Evolutionary conservation across 2,329 filamentous ascomycete species (phyloP).

Genomic region (Leptodontidium sp.): DNA sequence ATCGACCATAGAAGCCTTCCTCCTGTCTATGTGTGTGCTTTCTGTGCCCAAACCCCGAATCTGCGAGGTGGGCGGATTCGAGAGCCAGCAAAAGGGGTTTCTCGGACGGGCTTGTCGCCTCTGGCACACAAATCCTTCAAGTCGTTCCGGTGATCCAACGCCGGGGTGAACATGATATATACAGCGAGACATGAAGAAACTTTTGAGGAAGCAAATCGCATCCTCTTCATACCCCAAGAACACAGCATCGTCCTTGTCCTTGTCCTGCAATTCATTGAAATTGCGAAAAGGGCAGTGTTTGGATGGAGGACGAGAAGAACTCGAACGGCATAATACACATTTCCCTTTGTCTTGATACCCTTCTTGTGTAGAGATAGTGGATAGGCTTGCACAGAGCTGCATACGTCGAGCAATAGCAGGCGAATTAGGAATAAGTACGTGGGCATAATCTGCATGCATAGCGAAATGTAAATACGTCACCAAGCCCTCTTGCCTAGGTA

Average conservation of each 20-base stretch:
- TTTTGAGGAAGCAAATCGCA: background rate
- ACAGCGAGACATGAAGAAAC: background rate
- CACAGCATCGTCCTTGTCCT: background rate
- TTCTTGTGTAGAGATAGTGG: constrained; percentile 33
- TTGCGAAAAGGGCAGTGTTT: background rate
- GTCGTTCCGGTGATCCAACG: constrained; percentile 50
- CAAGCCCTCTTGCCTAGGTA: background rate
- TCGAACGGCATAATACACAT: constrained; percentile 15
- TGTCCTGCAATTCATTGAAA: background rate
- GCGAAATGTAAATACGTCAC: constrained; percentile 22
- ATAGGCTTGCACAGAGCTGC: constrained; percentile 21
- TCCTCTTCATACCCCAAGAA: background rate
- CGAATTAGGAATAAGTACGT: constrained; percentile 24
- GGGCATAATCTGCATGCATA: constrained; percentile 25
- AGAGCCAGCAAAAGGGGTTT: constrained; percentile 44
- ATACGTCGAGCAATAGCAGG: constrained; percentile 22
- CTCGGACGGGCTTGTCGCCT: constrained; percentile 49
- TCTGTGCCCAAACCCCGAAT: constrained; percentile 67
- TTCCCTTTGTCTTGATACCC: constrained; percentile 37
- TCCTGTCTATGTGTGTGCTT: constrained; percentile 69
- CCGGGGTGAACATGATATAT: background rate
- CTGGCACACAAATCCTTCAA: constrained; percentile 54
- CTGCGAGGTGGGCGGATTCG: constrained; percentile 58
- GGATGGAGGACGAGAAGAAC: background rate
- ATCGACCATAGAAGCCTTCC: constrained; percentile 64